Percentiles rank a stretch among this genome's conserved stretches.
These are phyloP conservation scores for Fusarium nisikadoi DNA, from an alignment of 2,329 filamentous ascomycete genomes.

Conservation along the genomic window DNA sequence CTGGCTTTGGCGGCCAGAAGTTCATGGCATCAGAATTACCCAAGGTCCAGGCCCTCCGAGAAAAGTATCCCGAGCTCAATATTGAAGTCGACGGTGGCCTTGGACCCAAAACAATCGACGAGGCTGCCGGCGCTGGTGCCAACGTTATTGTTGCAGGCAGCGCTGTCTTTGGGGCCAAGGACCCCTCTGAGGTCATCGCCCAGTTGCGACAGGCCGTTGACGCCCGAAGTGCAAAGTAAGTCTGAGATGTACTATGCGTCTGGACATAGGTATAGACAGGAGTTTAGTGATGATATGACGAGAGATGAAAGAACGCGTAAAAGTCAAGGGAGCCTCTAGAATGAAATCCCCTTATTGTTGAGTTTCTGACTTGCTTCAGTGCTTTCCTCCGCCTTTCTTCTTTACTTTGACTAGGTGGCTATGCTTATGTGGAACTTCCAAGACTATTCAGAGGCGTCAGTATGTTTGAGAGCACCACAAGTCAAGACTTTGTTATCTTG, in stretches of 20 bases:
- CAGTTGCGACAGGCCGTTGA: slow-evolving; percentile 84
- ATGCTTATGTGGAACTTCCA: neutral
- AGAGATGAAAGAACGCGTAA: slow-evolving; percentile 22
- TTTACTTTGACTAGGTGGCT: slow-evolving; percentile 3
- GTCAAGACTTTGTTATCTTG: neutral
- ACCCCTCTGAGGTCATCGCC: slow-evolving; percentile 88
- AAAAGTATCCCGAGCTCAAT: slow-evolving; percentile 89
- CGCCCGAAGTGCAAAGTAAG: slow-evolving; percentile 56
- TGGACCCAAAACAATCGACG: slow-evolving; percentile 87
- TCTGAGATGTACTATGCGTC: slow-evolving; percentile 12
- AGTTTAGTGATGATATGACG: slow-evolving; percentile 34
- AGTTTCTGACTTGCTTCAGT: slow-evolving; percentile 22
- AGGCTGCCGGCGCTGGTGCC: slow-evolving; percentile 92
- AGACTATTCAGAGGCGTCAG: neutral
- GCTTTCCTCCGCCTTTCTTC: slow-evolving; percentile 3
- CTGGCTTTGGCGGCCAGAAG: slow-evolving; percentile 96
- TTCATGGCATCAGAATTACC: slow-evolving; percentile 97
- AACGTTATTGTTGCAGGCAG: slow-evolving; percentile 98
- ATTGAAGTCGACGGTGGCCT: slow-evolving; percentile 98
- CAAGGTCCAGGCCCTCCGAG: slow-evolving; percentile 86
- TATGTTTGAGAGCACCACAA: neutral
- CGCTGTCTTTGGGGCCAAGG: slow-evolving; percentile 92
- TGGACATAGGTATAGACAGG: slow-evolving; percentile 28
- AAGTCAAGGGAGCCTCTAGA: neutral
- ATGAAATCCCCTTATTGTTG: neutral